phyloP scores from a whole-genome alignment of 2,329 filamentous ascomycete genomes.

The Simplicillium sp. region DNA sequence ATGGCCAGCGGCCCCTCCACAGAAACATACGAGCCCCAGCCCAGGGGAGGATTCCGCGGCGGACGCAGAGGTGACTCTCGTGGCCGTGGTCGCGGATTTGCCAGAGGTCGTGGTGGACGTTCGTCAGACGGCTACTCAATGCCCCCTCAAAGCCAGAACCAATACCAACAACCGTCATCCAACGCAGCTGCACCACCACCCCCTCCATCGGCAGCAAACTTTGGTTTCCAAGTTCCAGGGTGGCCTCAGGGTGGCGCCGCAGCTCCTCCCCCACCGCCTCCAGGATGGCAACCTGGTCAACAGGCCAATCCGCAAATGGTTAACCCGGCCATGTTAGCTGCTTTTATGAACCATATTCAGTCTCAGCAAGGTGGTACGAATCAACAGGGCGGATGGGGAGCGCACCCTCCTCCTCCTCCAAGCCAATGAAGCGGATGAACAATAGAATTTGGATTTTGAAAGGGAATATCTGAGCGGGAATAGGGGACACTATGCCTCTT shows the following conservation, averaged over 20 bases:
- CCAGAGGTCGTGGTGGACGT: conserved; percentile 23
- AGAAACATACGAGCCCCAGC: conserved; percentile 20
- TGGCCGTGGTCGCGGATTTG: conserved; percentile 27
- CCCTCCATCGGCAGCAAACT: conserved; percentile 19
- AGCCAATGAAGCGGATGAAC: conserved; percentile 15
- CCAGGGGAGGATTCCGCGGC: conserved; percentile 20
- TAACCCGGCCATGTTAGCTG: conserved; percentile 49
- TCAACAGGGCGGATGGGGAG: conserved; percentile 14
- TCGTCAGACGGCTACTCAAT: conserved; percentile 33
- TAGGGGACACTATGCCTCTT: too few relatives aligned
- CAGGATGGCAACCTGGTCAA: conserved; percentile 25
- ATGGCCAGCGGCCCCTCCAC: conserved; percentile 42
- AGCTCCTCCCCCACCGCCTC: conserved; percentile 30
- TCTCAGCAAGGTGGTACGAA: conserved; percentile 18
- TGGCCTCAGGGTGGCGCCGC: conserved; percentile 28
- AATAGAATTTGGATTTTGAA: background rate
- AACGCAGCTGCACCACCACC: conserved; percentile 16
- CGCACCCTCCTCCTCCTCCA: conserved; percentile 18
- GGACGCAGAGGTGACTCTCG: conserved; percentile 33
- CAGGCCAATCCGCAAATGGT: conserved; percentile 31
- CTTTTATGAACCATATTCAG: conserved; percentile 34
- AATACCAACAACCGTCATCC: conserved; percentile 19
- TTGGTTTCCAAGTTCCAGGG: conserved; percentile 33
- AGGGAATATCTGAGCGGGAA: background rate
- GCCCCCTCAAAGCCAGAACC: conserved; percentile 21